These are phyloP conservation scores for Collybia sp. DNA, from an alignment of 768 basidiomycete genomes.

Conservation along the genomic window DNA sequence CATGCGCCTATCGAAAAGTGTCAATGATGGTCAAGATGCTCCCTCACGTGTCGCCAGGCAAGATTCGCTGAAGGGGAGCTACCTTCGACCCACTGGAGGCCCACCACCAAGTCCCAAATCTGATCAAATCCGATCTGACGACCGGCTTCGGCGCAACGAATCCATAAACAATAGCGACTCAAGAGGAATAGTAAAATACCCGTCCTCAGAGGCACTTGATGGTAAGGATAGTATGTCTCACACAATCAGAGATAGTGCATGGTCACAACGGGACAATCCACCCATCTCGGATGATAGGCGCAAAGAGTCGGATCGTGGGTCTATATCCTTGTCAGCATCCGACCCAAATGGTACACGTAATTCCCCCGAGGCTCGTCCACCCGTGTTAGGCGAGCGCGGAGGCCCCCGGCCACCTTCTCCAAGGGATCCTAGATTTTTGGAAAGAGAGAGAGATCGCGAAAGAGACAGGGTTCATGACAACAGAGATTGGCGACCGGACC, in stretches of 20 bases:
- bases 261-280: constrained; percentile 22
- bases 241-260: constrained; percentile 15
- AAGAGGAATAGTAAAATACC: constrained; percentile 15
- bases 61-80: no score
- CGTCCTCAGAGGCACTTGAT: constrained; percentile 11
- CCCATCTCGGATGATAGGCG: constrained; percentile 23
- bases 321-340: constrained; percentile 9
- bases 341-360: constrained; percentile 6
- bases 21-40: no score
- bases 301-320: constrained; percentile 17
- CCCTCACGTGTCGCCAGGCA: no score
- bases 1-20: no score
- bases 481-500: constrained; percentile 28
- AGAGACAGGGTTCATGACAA: constrained; percentile 14
- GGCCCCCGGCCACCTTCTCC: constrained; percentile 13
- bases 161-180: constrained; percentile 2
- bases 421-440: constrained; percentile 24
- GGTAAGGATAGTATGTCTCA: constrained; percentile 21
- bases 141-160: constrained; percentile 9
- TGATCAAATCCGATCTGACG: constrained; percentile 1
- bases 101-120: no score
- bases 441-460: constrained; percentile 27
- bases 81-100: no score
- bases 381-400: constrained; percentile 1
- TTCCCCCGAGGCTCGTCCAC: constrained; percentile 11